phyloP scores from a whole-genome alignment of 148 eudicot genomes.

The Limonium bicolor region DNA sequence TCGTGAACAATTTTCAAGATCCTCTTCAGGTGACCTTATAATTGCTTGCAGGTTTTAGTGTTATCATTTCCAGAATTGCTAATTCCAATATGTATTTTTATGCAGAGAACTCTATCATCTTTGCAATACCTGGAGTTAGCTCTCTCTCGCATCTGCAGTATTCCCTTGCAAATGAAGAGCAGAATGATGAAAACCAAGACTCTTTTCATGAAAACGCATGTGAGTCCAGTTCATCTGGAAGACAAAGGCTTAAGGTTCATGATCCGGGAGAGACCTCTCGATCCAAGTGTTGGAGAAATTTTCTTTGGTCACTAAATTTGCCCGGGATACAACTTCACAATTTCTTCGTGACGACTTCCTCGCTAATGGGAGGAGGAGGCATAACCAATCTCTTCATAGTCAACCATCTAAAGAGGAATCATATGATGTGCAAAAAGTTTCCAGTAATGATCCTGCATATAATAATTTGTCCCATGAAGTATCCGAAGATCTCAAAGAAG shows the following conservation, averaged over 20 bases:
- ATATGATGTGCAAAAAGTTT: conserved; percentile 23
- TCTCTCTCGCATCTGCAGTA: conserved; percentile 27
- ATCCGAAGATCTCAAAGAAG: no score
- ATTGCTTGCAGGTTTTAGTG: no score
- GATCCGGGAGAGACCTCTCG: conserved; percentile 88
- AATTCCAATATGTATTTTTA: conserved; percentile 9
- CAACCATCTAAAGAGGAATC: conserved; percentile 14
- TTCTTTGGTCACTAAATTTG: conserved; percentile 94
- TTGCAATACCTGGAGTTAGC: conserved; percentile 80
- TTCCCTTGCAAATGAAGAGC: neutral
- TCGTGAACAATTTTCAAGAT: conserved; percentile 85
- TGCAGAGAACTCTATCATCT: conserved; percentile 85
- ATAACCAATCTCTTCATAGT: conserved; percentile 28
- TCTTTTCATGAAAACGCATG: neutral
- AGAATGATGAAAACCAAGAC: neutral
- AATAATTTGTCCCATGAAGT: no score
- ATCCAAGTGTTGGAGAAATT: conserved; percentile 92
- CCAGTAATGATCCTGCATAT: conserved; percentile 27
- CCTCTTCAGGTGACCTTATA: conserved; percentile 86
- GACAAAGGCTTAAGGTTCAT: conserved; percentile 46
- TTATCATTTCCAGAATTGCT: no score
- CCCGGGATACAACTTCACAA: conserved; percentile 93
- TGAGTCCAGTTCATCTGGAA: conserved; percentile 20
- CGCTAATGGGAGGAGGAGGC: conserved; percentile 36
- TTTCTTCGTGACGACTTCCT: conserved; percentile 53